These are phyloP conservation scores for Solioccasus polychromus DNA, from an alignment of 768 basidiomycete genomes.

Conservation along the genomic window DNA sequence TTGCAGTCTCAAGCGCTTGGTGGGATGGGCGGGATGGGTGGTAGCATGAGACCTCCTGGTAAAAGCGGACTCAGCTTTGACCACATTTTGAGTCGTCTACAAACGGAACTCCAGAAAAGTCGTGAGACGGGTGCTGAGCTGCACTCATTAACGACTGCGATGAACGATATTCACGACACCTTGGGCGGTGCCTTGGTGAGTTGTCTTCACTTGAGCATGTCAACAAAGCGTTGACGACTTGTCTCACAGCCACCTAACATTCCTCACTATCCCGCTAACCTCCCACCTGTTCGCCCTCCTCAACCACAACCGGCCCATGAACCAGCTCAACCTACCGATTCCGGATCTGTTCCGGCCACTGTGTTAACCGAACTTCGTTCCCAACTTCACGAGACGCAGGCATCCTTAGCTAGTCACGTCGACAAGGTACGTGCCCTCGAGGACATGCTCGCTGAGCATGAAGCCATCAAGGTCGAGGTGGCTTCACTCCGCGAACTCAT, in stretches of 20 bases:
- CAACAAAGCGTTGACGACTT: constrained; percentile 2
- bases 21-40: constrained; percentile 77
- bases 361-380: constrained; percentile 65
- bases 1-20: constrained; percentile 58
- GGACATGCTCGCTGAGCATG: constrained; percentile 78
- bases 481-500: constrained; percentile 66
- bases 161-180: constrained; percentile 91
- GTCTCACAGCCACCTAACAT: constrained; percentile 52
- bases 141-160: constrained; percentile 67
- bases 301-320: constrained; percentile 21
- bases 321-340: constrained; percentile 27
- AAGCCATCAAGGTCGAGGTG: constrained; percentile 77
- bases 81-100: constrained; percentile 83
- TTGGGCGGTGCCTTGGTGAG: constrained; percentile 79
- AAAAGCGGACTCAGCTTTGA: constrained; percentile 91
- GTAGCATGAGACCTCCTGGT: constrained; percentile 65
- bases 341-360: constrained; percentile 23
- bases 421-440: constrained; percentile 86
- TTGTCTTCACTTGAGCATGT: constrained; percentile 9
- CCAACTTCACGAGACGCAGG: constrained; percentile 83
- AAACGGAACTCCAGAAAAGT: constrained; percentile 93
- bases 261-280: constrained; percentile 58
- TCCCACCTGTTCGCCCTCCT: constrained; percentile 63
- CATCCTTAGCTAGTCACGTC: constrained; percentile 69
- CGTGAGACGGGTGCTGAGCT: constrained; percentile 90